Percentiles rank a stretch among this genome's conserved stretches.
These are phyloP conservation scores for Cyberlindnera galapagoensis DNA, from an alignment of 805 yeast genomes.

Conservation along the genomic window DNA sequence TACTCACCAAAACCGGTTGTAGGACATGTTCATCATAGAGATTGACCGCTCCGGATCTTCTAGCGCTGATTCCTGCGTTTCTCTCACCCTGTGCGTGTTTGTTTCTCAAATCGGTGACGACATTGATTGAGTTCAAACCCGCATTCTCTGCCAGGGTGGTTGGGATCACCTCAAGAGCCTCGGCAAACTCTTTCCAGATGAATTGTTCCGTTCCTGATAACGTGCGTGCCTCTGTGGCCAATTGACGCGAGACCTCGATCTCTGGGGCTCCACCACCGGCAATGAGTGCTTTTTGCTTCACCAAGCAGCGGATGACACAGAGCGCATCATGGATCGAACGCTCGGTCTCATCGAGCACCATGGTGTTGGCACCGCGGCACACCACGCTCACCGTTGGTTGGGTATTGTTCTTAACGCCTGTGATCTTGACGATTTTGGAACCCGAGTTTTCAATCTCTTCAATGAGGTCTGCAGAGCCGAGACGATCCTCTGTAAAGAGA, in stretches of 20 bases:
- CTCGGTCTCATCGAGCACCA: constrained; percentile 92
- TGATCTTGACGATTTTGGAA: constrained; percentile 74
- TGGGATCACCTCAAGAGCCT: constrained; percentile 90
- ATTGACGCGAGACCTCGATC: constrained; percentile 95
- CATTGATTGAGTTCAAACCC: constrained; percentile 88
- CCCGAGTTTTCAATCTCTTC: constrained; percentile 55
- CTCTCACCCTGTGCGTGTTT: constrained; percentile 87
- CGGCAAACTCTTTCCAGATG: constrained; percentile 51
- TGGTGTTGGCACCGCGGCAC: constrained; percentile 89
- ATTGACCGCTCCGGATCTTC: constrained; percentile 89
- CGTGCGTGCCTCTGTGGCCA: constrained; percentile 84
- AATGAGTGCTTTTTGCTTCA: constrained; percentile 84
- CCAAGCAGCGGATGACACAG: constrained; percentile 82
- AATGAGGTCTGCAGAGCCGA: constrained; percentile 86
- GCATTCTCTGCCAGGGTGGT: constrained; percentile 96
- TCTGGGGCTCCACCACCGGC: constrained; percentile 99
- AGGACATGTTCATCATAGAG: constrained; percentile 90
- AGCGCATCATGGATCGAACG: constrained; percentile 96
- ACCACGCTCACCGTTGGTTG: constrained; percentile 84
- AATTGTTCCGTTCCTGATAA: constrained; percentile 84
- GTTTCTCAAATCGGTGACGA: constrained; percentile 84
- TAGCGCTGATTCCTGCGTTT: constrained; percentile 92
- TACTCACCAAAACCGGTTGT: constrained; percentile 93
- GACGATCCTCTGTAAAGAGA: constrained; percentile 84
- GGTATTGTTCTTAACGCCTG: constrained; percentile 72